phyloP scores from a whole-genome alignment of 179 eudicot genomes.

The Drosera spatulata region DNA sequence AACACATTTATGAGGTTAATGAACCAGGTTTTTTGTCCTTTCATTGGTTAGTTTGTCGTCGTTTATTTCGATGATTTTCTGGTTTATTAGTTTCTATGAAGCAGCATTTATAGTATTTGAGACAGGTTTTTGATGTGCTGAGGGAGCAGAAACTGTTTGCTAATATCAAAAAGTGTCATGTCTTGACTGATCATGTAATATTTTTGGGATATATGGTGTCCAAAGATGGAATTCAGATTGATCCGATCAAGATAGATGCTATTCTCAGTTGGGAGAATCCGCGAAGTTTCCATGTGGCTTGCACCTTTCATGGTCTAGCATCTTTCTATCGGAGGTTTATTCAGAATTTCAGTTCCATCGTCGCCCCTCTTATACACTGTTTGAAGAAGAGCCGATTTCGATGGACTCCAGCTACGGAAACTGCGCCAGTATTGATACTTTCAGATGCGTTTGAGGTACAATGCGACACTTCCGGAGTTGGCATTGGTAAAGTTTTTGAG shows the following conservation, averaged over 20 bases:
- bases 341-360: neutral
- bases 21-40: slow-evolving; percentile 2
- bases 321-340: slow-evolving; percentile 2
- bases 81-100: neutral
- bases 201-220: slow-evolving; percentile 1
- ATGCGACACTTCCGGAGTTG: slow-evolving; percentile 2
- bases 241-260: neutral
- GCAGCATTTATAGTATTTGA: neutral
- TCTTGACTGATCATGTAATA: neutral
- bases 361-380: neutral
- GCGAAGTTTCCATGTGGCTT: neutral
- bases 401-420: neutral
- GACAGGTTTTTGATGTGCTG: neutral
- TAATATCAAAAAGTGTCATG: slow-evolving; percentile 3
- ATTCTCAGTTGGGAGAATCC: neutral
- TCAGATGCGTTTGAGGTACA: slow-evolving; percentile 3
- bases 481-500: slow-evolving; percentile 4
- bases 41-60: slow-evolving; percentile 1
- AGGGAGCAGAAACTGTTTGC: neutral
- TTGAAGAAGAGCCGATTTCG: neutral
- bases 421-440: neutral
- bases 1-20: neutral
- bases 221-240: neutral
- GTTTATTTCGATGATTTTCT: neutral
- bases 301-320: slow-evolving; percentile 5